Evolutionary conservation across 805 yeast species (phyloP).

Genomic region (Blastobotrys muscicola): DNA sequence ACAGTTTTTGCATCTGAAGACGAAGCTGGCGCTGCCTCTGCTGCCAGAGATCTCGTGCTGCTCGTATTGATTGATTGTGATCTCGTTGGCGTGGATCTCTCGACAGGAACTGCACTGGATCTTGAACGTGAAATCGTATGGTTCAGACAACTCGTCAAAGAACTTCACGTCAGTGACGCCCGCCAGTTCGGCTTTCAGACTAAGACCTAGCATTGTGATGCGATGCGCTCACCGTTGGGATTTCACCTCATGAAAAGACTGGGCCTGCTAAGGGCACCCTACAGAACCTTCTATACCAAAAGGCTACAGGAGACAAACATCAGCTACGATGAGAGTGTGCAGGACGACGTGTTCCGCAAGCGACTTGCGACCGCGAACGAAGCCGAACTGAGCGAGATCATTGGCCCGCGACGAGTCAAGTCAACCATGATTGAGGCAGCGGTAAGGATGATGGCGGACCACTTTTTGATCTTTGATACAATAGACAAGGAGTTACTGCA

Average conservation of each 20-base stretch:
- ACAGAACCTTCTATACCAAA: too few species aligned
- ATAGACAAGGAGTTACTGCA: slow-evolving; percentile 20
- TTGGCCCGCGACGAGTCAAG: slow-evolving; percentile 22
- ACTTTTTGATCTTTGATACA: slow-evolving; percentile 22
- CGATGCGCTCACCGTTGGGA: neutral
- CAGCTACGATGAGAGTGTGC: too few species aligned
- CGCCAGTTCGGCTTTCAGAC: slow-evolving; percentile 37
- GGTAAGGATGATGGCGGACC: slow-evolving; percentile 24
- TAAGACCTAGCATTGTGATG: slow-evolving; percentile 25
- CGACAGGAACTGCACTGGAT: slow-evolving; percentile 68
- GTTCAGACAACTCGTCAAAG: slow-evolving; percentile 46
- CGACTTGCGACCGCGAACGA: too few species aligned
- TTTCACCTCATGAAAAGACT: too few species aligned
- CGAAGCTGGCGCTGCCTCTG: slow-evolving; percentile 76
- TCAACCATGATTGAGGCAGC: slow-evolving; percentile 23
- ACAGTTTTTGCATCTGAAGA: slow-evolving; percentile 67
- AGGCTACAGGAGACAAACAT: too few species aligned
- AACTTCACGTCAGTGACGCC: slow-evolving; percentile 52
- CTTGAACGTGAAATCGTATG: slow-evolving; percentile 68
- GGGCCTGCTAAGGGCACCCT: too few species aligned
- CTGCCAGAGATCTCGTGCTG: slow-evolving; percentile 44
- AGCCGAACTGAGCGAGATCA: slow-evolving; percentile 10
- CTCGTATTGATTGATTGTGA: slow-evolving; percentile 56
- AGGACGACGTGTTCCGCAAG: too few species aligned
- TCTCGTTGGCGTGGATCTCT: slow-evolving; percentile 61